Base-by-base conservation (phyloP, 1,284 basidiomycete species). In the Peniophora sp. region DNA sequence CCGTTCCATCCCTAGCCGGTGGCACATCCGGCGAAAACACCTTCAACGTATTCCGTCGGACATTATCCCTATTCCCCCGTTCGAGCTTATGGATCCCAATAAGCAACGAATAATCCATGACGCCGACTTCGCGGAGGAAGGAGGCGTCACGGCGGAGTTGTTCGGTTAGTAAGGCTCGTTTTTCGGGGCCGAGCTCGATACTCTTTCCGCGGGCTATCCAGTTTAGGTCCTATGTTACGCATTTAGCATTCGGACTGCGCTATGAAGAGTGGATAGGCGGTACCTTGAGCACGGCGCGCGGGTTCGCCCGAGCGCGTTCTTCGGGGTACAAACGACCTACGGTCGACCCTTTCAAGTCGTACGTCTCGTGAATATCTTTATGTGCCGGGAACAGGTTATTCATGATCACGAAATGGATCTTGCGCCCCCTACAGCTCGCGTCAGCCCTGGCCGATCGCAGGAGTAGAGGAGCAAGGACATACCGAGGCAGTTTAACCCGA, bases 321-420 rank as follows among this genome's bases (percentile, higher is more conserved):
- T 96, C 94, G 0, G 92, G 79, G 58, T 93, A 96, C 65, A 88
- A 79, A 24, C 96, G 77, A 0, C 95, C 94, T 2, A 94, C 85
- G 0, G 94, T 92, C 41, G 89, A 93, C 0, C 96, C 96, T 65
- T 99, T 99, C 57, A 99, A 75, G 66, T 99, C 96, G 65, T 91
- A 99, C 32, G 95, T 97, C 73, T 98, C 96, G 70, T 99, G 96
- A 46, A 99, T 81, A 66, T 99, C 97, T 59, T 92, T 85, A 70
- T 98, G 96, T 0, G 96, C 89, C 0, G 96, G 96, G 73, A 99
- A 98, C 44, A 99, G 78, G 66, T 99, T 99, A 76, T 99, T 99
- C 95, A 99, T 98, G 70, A 99, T 97, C 52, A 98, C 93, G 65
- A 99, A 99, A 68, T 99, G 96, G 52, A 99, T 98, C 73, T 99